These are phyloP conservation scores for Mycosarcoma mackinlayi DNA, from an alignment of 1,284 basidiomycete genomes.

Conservation along the genomic window DNA sequence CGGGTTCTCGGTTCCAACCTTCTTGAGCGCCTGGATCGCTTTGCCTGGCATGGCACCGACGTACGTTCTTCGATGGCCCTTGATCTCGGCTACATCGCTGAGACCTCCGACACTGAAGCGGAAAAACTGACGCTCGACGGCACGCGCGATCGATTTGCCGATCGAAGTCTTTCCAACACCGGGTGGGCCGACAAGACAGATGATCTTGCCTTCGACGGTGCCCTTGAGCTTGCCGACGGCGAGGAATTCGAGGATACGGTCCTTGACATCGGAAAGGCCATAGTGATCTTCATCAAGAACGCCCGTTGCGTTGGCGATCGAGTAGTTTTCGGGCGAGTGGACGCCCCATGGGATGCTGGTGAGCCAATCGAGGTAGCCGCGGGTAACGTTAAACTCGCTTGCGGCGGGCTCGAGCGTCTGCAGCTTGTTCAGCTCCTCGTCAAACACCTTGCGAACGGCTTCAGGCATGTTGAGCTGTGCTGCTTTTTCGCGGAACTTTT, in stretches of 20 bases:
- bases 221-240: conserved; percentile 96
- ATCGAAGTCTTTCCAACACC: conserved; percentile 93
- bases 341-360: conserved; percentile 96
- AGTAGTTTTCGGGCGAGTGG: conserved; percentile 92
- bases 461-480: conserved; percentile 91
- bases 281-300: conserved; percentile 98
- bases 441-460: conserved; percentile 89
- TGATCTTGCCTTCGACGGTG: conserved; percentile 97
- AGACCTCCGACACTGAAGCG: conserved; percentile 96
- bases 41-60: conserved; percentile 92
- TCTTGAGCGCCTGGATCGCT: conserved; percentile 96
- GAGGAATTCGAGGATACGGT: conserved; percentile 96
- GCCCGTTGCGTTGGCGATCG: conserved; percentile 82
- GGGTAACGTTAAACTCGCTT: conserved; percentile 85
- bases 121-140: conserved; percentile 88
- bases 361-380: conserved; percentile 68
- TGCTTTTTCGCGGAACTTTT: conserved; percentile 93
- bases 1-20: conserved; percentile 96
- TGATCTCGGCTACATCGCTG: conserved; percentile 98
- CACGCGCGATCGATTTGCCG: conserved; percentile 89
- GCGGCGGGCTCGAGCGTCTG: conserved; percentile 87
- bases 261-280: conserved; percentile 91
- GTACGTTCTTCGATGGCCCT: conserved; percentile 96
- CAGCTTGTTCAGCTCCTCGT: conserved; percentile 94
- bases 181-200: conserved; percentile 94